These are phyloP conservation scores for Hydnum rufescens DNA, from an alignment of 768 basidiomycete species.

Conservation along the genomic window DNA sequence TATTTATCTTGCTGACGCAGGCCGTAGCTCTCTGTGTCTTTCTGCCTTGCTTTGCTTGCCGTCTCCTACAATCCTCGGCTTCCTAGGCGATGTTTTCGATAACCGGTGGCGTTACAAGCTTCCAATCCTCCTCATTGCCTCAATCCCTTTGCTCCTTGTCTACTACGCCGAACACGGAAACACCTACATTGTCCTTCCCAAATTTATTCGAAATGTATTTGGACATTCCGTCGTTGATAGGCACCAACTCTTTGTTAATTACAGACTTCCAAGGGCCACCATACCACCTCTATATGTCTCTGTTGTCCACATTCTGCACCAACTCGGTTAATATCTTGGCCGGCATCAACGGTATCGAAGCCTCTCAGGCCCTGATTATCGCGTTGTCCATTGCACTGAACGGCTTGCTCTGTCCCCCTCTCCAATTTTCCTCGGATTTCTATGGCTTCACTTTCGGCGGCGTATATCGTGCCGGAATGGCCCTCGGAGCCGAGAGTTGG, in stretches of 20 bases:
- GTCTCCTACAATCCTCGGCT: conserved; percentile 84
- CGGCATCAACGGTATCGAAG: conserved; percentile 93
- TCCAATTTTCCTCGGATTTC: conserved; percentile 47
- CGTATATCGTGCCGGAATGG: conserved; percentile 67
- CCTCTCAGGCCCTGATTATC: conserved; percentile 81
- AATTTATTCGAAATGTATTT: conserved; percentile 52
- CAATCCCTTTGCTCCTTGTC: conserved; percentile 85
- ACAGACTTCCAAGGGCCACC: conserved; percentile 47
- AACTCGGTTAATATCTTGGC: conserved; percentile 99
- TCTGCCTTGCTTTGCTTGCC: conserved; percentile 83
- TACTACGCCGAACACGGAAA: conserved; percentile 91
- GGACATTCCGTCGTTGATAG: conserved; percentile 46
- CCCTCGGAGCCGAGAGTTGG: conserved; percentile 66
- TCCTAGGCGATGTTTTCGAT: conserved; percentile 94
- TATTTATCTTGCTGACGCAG: not conserved
- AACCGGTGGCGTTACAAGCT: conserved; percentile 97
- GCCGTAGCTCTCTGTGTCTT: conserved; percentile 64
- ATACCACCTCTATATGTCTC: conserved; percentile 91
- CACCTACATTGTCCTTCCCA: conserved; percentile 82
- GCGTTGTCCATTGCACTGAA: conserved; percentile 79
- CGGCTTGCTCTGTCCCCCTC: conserved; percentile 85
- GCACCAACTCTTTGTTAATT: not conserved
- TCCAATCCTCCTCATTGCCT: conserved; percentile 89
- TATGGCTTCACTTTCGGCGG: conserved; percentile 54
- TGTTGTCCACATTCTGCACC: conserved; percentile 89